phyloP scores from a whole-genome alignment of 1,139 yeast species.

The Geotrichum bryndzae region DNA sequence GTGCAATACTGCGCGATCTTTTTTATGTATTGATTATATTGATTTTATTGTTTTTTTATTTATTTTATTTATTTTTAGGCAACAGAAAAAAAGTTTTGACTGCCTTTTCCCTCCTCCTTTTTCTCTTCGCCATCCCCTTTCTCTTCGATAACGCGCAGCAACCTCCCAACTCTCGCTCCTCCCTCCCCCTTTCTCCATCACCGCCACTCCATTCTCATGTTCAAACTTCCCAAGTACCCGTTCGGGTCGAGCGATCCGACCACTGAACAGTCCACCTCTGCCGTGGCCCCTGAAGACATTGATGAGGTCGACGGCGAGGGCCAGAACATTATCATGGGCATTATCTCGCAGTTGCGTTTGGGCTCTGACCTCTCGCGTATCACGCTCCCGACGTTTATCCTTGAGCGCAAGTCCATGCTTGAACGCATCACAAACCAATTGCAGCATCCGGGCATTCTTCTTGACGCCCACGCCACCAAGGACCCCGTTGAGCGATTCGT shows the following conservation, averaged over 20 bases:
- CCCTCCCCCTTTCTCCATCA: not conserved
- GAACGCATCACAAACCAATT: constrained; percentile 90
- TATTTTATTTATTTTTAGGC: not conserved
- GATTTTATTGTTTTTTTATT: not conserved
- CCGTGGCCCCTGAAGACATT: constrained; percentile 45
- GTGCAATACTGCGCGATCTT: no score
- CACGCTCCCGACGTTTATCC: constrained; percentile 88
- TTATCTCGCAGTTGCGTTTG: constrained; percentile 84
- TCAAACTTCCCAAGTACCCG: not conserved
- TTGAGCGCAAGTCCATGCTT: constrained; percentile 92
- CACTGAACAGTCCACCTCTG: not conserved
- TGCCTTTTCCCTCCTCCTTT: not conserved
- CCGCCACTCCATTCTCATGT: not conserved
- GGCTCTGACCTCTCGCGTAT: constrained; percentile 87
- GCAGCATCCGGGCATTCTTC: constrained; percentile 69
- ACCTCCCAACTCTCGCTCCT: not conserved
- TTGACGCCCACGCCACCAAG: constrained; percentile 54
- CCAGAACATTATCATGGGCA: constrained; percentile 76
- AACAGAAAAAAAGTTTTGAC: not conserved
- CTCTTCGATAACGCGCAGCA: not conserved
- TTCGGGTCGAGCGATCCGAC: not conserved
- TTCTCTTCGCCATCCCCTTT: not conserved
- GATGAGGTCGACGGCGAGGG: constrained; percentile 91
- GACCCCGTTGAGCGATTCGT: constrained; percentile 67
- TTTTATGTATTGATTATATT: no score